Base-by-base conservation (phyloP, 257 asterid species). In the Agastache rugosa region DNA sequence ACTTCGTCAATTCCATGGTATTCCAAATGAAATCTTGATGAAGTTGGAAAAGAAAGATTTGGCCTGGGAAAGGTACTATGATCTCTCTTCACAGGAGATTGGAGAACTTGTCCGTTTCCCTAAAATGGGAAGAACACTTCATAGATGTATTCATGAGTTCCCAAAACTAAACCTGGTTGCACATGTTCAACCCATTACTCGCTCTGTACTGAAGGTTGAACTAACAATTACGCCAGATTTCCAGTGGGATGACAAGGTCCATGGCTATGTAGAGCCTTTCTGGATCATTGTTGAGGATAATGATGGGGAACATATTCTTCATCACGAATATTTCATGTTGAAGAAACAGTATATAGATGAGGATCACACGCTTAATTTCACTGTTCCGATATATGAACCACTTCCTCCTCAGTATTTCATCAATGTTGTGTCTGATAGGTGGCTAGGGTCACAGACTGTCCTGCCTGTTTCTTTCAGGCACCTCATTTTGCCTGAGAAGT, bases 41-140 rank as follows among this genome's bases (percentile, higher is more conserved):
- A 84, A 80, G 75, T 39, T 86, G 83, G 91, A 86, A 69, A 86
- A 82, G 91, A 86, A 84, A 77, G 91, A 86, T 82, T 41, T 86
- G 71, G 87, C 91, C 64, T 86, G 91, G 91, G 91, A 86, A 34
- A 82, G 91, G 80, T 86, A 84, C 60, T 86, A 86, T 56, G 89
- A 86, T 71, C 87, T 86, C 56, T 80, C 89, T 34, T 78, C 89
- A 22, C 89, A 86, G 69, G 91, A 86, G 85, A 84, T 86, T 53
- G 91, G 91, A 25, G 91, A 84, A 71, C 86, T 86, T 50, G 71
- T 86, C 65, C 91, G 85, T 47, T 53, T 62, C 58, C 84, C 87
- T 37, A 86, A 86, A 80, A 80, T 84, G 87, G 91, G 91, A 59
- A 84, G 84, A 74, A 78, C 85, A 2, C 89, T 86, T 76, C 89